Evolutionary conservation across 176 grass and related monocot species (phyloP).

Genomic region (Themeda triandra): DNA sequence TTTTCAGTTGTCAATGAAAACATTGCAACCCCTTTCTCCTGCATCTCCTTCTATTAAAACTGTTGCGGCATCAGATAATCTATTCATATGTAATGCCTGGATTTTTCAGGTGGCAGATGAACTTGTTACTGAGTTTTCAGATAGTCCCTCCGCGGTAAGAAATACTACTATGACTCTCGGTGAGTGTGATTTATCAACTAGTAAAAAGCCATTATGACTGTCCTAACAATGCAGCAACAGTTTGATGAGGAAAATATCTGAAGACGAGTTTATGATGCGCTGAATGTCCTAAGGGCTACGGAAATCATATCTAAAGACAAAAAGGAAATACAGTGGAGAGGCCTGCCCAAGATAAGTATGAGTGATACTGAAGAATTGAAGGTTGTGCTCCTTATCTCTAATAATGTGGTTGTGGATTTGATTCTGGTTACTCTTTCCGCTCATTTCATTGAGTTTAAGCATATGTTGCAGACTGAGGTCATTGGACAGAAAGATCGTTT

Average conservation of each 20-base stretch:
- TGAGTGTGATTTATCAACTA: neutral
- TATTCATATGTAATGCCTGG: neutral
- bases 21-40: neutral
- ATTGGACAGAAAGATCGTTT: slow-evolving; percentile 49
- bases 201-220: slow-evolving; percentile 18
- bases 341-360: slow-evolving; percentile 74
- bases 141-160: slow-evolving; percentile 35
- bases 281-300: slow-evolving; percentile 96
- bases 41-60: neutral
- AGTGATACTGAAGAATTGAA: slow-evolving; percentile 71
- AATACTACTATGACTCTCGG: slow-evolving; percentile 16
- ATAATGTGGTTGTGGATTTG: slow-evolving; percentile 1
- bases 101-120: slow-evolving; percentile 86
- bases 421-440: neutral
- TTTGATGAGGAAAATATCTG: slow-evolving; percentile 81
- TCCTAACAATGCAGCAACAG: slow-evolving; percentile 67
- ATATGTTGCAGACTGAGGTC: slow-evolving; percentile 35
- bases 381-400: slow-evolving; percentile 37
- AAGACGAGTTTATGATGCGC: slow-evolving; percentile 92
- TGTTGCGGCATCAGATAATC: neutral
- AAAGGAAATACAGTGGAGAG: slow-evolving; percentile 98
- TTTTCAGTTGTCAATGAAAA: neutral
- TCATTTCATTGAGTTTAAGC: neutral
- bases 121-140: slow-evolving; percentile 79
- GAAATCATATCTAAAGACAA: slow-evolving; percentile 98